Percentiles rank a stretch among this genome's conserved stretches.
Evolutionary conservation across 495 filamentous ascomycete species (phyloP).

Genomic region (Annulohypoxylon nitens): DNA sequence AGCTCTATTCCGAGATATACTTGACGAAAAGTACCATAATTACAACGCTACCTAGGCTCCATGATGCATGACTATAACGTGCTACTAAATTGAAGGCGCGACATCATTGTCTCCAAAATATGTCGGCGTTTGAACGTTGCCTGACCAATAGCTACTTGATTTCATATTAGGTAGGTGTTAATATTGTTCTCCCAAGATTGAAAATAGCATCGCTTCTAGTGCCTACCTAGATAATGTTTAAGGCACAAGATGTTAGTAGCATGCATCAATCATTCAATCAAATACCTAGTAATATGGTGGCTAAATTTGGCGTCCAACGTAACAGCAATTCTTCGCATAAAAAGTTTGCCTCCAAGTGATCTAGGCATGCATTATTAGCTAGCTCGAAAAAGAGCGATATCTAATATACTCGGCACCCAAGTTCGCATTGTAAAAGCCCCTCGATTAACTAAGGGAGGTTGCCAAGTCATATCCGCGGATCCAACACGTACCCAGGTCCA

Average conservation of each 20-base stretch:
- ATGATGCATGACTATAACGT: too few species aligned
- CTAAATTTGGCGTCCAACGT: not conserved
- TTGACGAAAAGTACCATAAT: not conserved
- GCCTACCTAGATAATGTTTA: too few species aligned
- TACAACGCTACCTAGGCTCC: not conserved
- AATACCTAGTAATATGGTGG: not conserved
- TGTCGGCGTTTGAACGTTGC: not conserved
- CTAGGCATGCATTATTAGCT: not conserved
- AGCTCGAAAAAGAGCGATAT: not conserved
- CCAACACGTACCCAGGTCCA: not conserved
- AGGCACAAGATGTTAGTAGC: not conserved
- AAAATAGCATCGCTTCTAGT: too few species aligned
- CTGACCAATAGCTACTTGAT: not conserved
- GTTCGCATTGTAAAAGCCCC: not conserved
- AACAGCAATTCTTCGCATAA: not conserved
- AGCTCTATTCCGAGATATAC: not conserved
- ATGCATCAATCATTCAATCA: not conserved
- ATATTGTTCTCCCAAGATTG: too few species aligned
- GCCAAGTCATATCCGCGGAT: not conserved
- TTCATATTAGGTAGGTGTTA: not conserved
- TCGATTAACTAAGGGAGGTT: not conserved
- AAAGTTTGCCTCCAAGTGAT: too few species aligned
- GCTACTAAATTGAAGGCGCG: not conserved
- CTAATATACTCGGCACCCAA: too few species aligned
- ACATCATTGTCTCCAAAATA: not conserved